Evolutionary conservation across 2,329 filamentous ascomycete species (phyloP), one percentile per base, ranked within the genome.

Genomic region (Fusarium albosuccineum): DNA sequence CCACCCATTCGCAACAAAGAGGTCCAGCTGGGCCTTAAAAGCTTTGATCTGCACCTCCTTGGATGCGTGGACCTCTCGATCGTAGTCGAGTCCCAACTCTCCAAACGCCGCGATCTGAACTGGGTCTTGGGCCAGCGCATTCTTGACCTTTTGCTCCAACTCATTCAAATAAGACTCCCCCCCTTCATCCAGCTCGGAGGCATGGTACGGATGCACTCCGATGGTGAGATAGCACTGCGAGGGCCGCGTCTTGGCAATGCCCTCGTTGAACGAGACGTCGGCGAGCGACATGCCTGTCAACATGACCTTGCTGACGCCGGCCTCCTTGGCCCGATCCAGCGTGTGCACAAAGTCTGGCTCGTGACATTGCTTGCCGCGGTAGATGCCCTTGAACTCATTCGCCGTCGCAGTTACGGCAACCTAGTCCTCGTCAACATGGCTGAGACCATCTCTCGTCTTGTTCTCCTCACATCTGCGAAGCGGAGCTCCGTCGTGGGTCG

Each of bases 141-240:
- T 59, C 26, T 72, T 70, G 4, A 74, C 72, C 29, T 67, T 67
- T 26, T 66, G 60, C 51, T 67, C 70, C n/a, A 74, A 42, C 27
- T 70, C 61, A 9, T 54, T 55, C 10, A 74, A 57, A 33, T 74
- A 71, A 9, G 67, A 44, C 46, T 72, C 62, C 4, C 73, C 72
- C 22, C 72, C 72, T 9, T 68, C 57, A 7, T 81, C 80, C 1
- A 82, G 78, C 57, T 85, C 82, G 0, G 70, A 70, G 0, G 82
- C 83, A 48, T 86, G 82, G 57, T 86, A 86, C 0, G 83, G 83
- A 58, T 86, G 84, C 4, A 85, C 77, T 2, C 84, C 83, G 9
- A 85, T 75, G 2, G 83, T 85, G 57, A 83, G 72, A 10, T 75
- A 81, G 61, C 82, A 83, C 33, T 75, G 73, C 3, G 60, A 42